Evolutionary conservation across 805 yeast species (phyloP).

Genomic region (Saturnispora kantuleensis): DNA sequence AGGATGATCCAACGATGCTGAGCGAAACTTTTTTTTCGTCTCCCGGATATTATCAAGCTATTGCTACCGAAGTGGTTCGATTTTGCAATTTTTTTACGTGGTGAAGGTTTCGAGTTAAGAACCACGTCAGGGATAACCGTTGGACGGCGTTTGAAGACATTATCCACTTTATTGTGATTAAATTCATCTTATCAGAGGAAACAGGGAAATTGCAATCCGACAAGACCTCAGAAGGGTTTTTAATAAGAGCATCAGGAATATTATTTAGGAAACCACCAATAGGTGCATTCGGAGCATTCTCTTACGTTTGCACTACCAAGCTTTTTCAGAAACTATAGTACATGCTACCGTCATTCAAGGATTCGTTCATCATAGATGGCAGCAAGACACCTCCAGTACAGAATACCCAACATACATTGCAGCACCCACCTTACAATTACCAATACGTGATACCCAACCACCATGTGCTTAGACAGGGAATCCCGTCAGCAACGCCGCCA

Average conservation of each 20-base stretch:
- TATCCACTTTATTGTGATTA: too few relatives aligned
- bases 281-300: neutral
- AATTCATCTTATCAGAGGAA: neutral
- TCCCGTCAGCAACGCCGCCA: neutral
- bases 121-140: neutral
- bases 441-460: neutral
- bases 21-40: neutral
- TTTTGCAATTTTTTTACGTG: neutral
- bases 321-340: too few relatives aligned
- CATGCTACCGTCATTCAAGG: constrained; percentile 5
- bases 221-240: too few relatives aligned
- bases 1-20: neutral
- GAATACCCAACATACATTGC: neutral
- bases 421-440: constrained; percentile 1
- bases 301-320: too few relatives aligned
- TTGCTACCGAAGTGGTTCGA: neutral
- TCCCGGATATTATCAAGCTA: neutral
- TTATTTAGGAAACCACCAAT: neutral
- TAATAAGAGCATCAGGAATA: too few relatives aligned
- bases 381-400: neutral
- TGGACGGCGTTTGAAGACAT: neutral
- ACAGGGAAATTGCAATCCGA: neutral
- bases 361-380: neutral
- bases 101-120: too few relatives aligned
- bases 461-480: neutral